These are phyloP conservation scores for Aspergillus puulaauensis DNA, from an alignment of 2,329 filamentous ascomycete genomes.

Conservation along the genomic window DNA sequence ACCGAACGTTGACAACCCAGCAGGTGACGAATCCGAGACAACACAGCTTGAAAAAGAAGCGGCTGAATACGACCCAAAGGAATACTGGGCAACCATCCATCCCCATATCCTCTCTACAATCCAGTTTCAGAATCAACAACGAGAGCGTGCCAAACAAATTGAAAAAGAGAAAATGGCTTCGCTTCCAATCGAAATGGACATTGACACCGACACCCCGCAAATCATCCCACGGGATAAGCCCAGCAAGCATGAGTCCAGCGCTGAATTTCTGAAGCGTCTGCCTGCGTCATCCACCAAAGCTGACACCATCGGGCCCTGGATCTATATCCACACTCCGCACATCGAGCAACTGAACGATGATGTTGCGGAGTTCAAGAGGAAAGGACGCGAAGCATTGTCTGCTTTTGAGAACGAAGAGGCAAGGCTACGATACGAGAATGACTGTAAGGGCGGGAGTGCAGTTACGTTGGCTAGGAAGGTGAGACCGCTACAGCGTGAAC, in stretches of 20 bases:
- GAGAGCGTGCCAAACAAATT: not conserved
- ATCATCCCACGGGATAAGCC: slow-evolving; percentile 8
- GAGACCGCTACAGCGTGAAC: slow-evolving; percentile 39
- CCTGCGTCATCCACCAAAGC: slow-evolving; percentile 63
- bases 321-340: slow-evolving; percentile 67
- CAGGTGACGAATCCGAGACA: slow-evolving; percentile 58
- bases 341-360: slow-evolving; percentile 40
- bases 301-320: slow-evolving; percentile 59
- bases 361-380: slow-evolving; percentile 51
- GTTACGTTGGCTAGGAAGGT: slow-evolving; percentile 39
- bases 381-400: slow-evolving; percentile 56
- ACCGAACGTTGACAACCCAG: not conserved
- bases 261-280: slow-evolving; percentile 66
- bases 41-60: slow-evolving; percentile 52
- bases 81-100: slow-evolving; percentile 48
- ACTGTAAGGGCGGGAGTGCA: slow-evolving; percentile 39
- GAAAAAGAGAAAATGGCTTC: not conserved
- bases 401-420: slow-evolving; percentile 47
- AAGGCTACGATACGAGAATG: slow-evolving; percentile 52
- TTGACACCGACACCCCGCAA: not conserved
- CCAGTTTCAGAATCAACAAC: slow-evolving; percentile 8
- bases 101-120: slow-evolving; percentile 33
- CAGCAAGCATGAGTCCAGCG: slow-evolving; percentile 57
- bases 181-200: slow-evolving; percentile 7
- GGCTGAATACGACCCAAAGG: slow-evolving; percentile 49